Conservation (phyloP, 2,329 filamentous ascomycete genomes). For the Calonectria pseudoturangicola region DNA sequence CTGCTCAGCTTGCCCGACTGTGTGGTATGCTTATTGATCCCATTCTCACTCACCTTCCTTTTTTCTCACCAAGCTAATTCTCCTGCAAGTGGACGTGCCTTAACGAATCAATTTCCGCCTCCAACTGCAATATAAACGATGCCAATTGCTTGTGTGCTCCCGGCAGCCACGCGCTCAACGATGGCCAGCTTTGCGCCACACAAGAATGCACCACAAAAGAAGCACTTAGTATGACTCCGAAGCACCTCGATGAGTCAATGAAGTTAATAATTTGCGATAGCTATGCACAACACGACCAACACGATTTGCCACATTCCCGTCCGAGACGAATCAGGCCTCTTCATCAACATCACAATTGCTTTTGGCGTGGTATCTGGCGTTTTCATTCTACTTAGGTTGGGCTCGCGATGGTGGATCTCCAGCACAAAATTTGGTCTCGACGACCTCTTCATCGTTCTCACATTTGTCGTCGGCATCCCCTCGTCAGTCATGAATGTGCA, state of each 20-base stretch:
- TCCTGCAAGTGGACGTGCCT: constrained; percentile 42
- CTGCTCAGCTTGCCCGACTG: constrained; percentile 46
- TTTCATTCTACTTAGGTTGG: constrained; percentile 44
- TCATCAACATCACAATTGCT: constrained; percentile 43
- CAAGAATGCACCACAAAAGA: constrained; percentile 48
- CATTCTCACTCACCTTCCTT: neutral
- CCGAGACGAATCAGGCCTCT: constrained; percentile 42
- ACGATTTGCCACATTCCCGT: constrained; percentile 40
- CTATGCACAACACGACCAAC: constrained; percentile 42
- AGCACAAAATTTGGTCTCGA: constrained; percentile 45
- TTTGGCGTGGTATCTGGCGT: constrained; percentile 45
- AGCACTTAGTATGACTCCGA: constrained; percentile 39
- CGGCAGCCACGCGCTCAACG: constrained; percentile 41
- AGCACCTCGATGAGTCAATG: too few relatives aligned
- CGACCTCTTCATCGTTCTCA: constrained; percentile 44
- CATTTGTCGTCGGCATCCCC: constrained; percentile 39
- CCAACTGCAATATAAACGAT: constrained; percentile 48
- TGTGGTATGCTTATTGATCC: constrained; percentile 40
- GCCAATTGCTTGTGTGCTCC: constrained; percentile 50
- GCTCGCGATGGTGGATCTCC: constrained; percentile 45
- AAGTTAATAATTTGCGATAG: constrained; percentile 25
- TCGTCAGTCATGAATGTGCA: constrained; percentile 44
- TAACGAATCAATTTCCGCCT: constrained; percentile 40
- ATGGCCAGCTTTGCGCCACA: constrained; percentile 47
- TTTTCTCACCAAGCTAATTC: constrained; percentile 36